These are phyloP conservation scores for Kalanchoe fedtschenkoi DNA, from an alignment of 164 flowering plant genomes.

Conservation along the genomic window DNA sequence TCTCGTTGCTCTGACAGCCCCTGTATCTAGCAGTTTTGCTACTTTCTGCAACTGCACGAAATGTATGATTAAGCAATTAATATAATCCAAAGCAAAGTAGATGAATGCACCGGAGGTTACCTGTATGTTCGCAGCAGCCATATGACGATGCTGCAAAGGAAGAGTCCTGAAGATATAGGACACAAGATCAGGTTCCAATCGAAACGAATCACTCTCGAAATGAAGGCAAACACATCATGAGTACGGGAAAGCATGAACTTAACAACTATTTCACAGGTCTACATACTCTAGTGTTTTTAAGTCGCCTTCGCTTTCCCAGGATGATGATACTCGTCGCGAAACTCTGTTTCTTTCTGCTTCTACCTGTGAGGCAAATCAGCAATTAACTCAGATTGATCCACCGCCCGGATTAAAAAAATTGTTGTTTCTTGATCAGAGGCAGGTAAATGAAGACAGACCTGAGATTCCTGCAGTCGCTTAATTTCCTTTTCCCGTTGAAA, in stretches of 20 bases:
- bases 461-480: conserved; percentile 76
- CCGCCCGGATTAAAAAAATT: not conserved
- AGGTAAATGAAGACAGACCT: conserved; percentile 31
- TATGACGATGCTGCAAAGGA: conserved; percentile 91
- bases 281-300: conserved; percentile 90
- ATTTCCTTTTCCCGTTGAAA: conserved; percentile 94
- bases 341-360: conserved; percentile 80
- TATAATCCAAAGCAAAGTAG: not conserved
- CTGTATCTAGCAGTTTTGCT: conserved; percentile 82
- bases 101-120: conserved; percentile 20
- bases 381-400: not conserved
- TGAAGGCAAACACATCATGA: not conserved
- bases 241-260: not conserved
- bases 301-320: conserved; percentile 94
- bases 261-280: not conserved
- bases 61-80: conserved; percentile 1
- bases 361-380: conserved; percentile 30
- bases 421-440: conserved; percentile 2
- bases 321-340: conserved; percentile 64
- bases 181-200: not conserved
- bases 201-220: not conserved
- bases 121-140: conserved; percentile 84
- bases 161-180: conserved; percentile 55
- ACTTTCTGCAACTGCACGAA: conserved; percentile 80
- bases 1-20: conserved; percentile 88